Evolutionary conservation across 192 early-diverging fungal species (phyloP), one percentile per base, ranked within the genome.

Genomic region (Coemansia sp.): DNA sequence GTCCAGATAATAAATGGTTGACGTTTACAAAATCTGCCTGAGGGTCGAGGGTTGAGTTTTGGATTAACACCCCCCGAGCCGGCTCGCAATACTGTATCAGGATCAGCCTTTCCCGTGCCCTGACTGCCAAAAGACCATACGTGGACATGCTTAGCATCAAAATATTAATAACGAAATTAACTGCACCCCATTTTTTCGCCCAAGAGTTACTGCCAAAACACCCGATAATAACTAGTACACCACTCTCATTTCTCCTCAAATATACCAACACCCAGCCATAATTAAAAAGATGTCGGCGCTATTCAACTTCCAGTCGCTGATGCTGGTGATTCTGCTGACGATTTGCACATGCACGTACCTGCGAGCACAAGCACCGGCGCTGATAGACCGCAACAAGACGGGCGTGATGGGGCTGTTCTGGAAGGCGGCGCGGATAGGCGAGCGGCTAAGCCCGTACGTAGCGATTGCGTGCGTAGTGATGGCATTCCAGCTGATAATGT

Each of bases 341-440:
- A 97, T 98, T 65, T 98, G 96, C 78, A 98, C 96, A n/a, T 97
- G 94, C 80, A 93, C 94, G 9, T 97, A 94, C 72, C 62, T 98
- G 50, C 86, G 90, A 40, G 87, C 92, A 15, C 93, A 97, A 68
- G 92, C 93, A 59, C 93, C 93, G 38, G 84, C 86, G 29, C 71
- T 95, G 20, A 65, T 97, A 5, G 93, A 93, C 73, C 82, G 86
- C 56, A 95, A 96, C 81, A 96, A 95, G 81, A 86, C 87, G 45
- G 94, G 94, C 19, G 59, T 96, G 25, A 67, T 92, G 28, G 95
- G 96, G 17, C 71, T 97, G 48, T 89, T 98, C 64, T 98, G 95
- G 95, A 98, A 98, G 72, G 84, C 86, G 17, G 94, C 95, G 27
- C 84, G 95, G 65, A 92, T 98, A 72, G 94, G 96, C 17, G 96